Evolutionary conservation across 805 yeast genomes (phyloP), one percentile per base, ranked within the genome.

Genomic region (Torulaspora franciscae): DNA sequence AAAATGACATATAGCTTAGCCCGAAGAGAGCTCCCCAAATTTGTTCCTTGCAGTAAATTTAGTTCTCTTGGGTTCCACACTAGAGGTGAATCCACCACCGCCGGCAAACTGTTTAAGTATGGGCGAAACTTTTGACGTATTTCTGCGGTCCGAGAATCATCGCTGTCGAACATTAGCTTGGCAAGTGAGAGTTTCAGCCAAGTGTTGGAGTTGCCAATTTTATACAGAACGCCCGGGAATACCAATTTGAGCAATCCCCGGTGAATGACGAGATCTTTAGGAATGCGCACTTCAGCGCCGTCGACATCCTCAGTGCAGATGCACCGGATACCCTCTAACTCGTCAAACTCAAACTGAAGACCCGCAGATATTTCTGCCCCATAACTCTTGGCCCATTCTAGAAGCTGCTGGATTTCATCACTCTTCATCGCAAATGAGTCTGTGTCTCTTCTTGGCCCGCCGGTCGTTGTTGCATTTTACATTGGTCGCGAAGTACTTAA

Each of bases 1-100:
- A 77, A 67, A 40, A 84, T 60, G n/a, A 59, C 52, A 1, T 60
- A 54, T 32, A 78, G 59, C 45, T 77, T 77, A 6, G 71, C 74
- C 2, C 65, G 62, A 13, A 83, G 55, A 0, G 87, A 77, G 22
- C 74, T 74, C 2, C 80, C 81, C 22, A 70, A 45, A 55, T 88
- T 88, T 0, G 95, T 83, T 1, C 85, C 85, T 19, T 71, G 67
- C n/a, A 89, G 60, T 23, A 71, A 58, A 19, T 65, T 58, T 47
- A 74, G 67, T 40, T 85, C 90, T 3, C 59, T 61, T 0, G 73
- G 64, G 32, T 65, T 69, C 87, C 89, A 89, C 47, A 75, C 73
- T 38, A 76, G 73, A 1, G 95, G 90, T 5, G 82, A 66, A 8
- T 65, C 70, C 6, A 77, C 74, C 1, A 56, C 59, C 6, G 38